Evolutionary conservation across 2,329 filamentous ascomycete genomes (phyloP).

Genomic region (Alternaria postmessia): DNA sequence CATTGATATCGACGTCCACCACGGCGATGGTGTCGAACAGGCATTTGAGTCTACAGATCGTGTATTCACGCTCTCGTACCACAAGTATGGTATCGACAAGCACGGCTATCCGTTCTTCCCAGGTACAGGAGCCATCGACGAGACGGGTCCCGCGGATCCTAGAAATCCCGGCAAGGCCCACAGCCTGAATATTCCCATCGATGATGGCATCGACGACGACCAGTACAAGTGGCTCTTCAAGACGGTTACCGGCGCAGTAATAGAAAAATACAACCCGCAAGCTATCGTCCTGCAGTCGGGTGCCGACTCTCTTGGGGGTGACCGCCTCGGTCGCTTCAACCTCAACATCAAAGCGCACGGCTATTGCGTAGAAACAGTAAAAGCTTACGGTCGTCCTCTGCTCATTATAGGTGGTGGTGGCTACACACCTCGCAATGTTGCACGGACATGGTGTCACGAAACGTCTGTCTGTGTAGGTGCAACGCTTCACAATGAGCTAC

Average conservation of each 20-base stretch:
- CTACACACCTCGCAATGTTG: conserved; percentile 96
- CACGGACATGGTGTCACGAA: conserved; percentile 95
- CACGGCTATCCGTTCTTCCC: conserved; percentile 75
- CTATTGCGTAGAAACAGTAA: conserved; percentile 88
- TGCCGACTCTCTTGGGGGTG: conserved; percentile 91
- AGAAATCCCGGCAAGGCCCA: conserved; percentile 89
- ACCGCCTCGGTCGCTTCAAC: conserved; percentile 94
- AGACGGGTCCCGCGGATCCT: conserved; percentile 83
- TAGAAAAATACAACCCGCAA: conserved; percentile 84
- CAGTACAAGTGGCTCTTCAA: conserved; percentile 89
- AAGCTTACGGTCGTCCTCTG: conserved; percentile 79
- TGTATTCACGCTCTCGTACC: conserved; percentile 92
- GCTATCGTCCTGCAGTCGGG: conserved; percentile 96
- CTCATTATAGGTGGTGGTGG: conserved; percentile 93
- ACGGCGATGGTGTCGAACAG: conserved; percentile 90
- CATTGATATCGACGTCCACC: conserved; percentile 93
- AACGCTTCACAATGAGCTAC: conserved; percentile 76
- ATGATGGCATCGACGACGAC: conserved; percentile 89
- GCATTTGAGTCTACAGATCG: conserved; percentile 89
- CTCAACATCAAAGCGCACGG: conserved; percentile 95
- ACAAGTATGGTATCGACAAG: conserved; percentile 84
- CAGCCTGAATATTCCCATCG: conserved; percentile 86
- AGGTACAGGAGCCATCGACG: conserved; percentile 85
- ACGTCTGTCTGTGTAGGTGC: conserved; percentile 86
- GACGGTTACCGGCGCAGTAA: conserved; percentile 77